These are phyloP conservation scores for Thielaviopsis populi DNA, from an alignment of 2,329 filamentous ascomycete species.

Conservation along the genomic window DNA sequence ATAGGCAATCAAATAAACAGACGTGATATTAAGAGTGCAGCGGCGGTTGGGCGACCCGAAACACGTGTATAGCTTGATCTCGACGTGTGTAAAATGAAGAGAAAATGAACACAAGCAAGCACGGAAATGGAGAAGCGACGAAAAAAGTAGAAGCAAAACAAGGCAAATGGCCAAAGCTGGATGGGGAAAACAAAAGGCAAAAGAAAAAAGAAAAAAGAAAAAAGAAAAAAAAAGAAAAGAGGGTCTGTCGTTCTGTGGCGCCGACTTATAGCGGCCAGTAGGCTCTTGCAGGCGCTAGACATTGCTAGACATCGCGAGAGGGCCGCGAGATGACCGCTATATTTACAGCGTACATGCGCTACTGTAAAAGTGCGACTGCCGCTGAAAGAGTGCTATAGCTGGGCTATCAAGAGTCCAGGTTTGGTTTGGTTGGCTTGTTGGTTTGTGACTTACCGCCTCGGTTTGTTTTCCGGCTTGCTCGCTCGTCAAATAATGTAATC, in stretches of 20 bases:
- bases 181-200: not conserved
- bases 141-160: not conserved
- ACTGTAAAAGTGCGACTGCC: not conserved
- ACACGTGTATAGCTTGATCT: not conserved
- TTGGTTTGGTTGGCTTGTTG: no score
- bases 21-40: not conserved
- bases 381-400: no score
- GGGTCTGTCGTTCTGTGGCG: not conserved
- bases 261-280: not conserved
- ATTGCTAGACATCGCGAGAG: no score
- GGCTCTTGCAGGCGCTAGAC: not conserved
- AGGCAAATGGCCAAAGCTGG: not conserved
- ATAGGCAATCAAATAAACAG: not conserved
- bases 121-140: not conserved
- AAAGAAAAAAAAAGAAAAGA: not conserved
- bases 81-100: no score
- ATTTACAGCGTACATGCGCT: not conserved
- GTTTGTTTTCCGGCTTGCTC: constrained; percentile 44
- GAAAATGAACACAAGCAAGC: not conserved
- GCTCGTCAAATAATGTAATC: constrained; percentile 53
- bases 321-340: not conserved
- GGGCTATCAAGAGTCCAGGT: no score
- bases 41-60: not conserved
- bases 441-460: constrained; percentile 30
- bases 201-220: constrained; percentile 6